Conservation (phyloP, 2,329 filamentous ascomycete species). For the Thielaviopsis musarum region DNA sequence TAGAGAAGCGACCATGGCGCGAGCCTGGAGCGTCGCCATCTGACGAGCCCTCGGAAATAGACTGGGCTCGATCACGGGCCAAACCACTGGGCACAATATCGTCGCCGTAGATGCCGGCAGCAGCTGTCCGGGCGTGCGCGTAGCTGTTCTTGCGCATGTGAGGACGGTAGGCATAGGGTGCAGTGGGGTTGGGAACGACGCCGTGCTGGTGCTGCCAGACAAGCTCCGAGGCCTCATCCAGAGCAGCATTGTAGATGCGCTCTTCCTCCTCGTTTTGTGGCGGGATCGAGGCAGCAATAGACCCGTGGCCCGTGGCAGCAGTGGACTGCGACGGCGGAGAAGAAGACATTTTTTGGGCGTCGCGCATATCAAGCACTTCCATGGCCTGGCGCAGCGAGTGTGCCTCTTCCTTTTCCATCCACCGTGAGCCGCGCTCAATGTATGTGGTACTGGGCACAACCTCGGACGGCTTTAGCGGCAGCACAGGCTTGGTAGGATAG, state of each 20-base stretch:
- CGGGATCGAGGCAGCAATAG: slow-evolving; percentile 13
- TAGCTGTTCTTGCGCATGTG: slow-evolving; percentile 58
- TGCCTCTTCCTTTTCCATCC: slow-evolving; percentile 69
- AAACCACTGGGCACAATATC: slow-evolving; percentile 30
- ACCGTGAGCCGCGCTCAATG: slow-evolving; percentile 55
- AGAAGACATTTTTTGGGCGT: slow-evolving; percentile 16
- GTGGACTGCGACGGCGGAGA: not conserved
- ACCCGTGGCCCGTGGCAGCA: not conserved
- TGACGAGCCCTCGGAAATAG: slow-evolving; percentile 34
- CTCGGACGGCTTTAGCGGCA: slow-evolving; percentile 38
- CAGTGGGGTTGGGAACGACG: slow-evolving; percentile 36
- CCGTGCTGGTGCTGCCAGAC: slow-evolving; percentile 58
- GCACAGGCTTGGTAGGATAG: slow-evolving; percentile 26
- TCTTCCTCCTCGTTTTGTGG: slow-evolving; percentile 36
- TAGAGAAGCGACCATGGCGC: slow-evolving; percentile 4
- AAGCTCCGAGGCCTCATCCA: slow-evolving; percentile 61
- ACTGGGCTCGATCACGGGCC: slow-evolving; percentile 28
- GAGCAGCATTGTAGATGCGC: slow-evolving; percentile 50
- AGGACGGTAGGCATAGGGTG: slow-evolving; percentile 49
- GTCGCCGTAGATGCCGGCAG: slow-evolving; percentile 32
- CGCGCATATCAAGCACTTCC: slow-evolving; percentile 50
- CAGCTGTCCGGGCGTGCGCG: slow-evolving; percentile 46
- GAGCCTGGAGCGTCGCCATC: slow-evolving; percentile 24
- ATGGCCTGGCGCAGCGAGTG: slow-evolving; percentile 53
- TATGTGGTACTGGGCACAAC: slow-evolving; percentile 51